These are phyloP conservation scores for Apiotrichum mycotoxinovorans DNA, from an alignment of 1,284 basidiomycete species.

Conservation along the genomic window DNA sequence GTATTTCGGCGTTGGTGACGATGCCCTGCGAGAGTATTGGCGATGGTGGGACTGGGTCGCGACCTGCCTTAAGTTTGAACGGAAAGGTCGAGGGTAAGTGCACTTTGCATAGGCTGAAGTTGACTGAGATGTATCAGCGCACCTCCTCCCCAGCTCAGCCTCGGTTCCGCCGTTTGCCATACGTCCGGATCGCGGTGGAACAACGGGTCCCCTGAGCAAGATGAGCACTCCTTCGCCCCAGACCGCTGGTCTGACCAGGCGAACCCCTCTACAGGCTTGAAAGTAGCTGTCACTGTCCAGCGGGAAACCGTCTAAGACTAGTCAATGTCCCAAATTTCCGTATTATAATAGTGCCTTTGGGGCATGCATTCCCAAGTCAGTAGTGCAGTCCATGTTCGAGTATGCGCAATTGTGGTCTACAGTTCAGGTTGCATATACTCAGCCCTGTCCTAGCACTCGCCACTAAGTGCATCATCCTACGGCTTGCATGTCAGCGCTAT, in stretches of 20 bases:
- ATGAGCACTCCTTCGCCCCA: background rate
- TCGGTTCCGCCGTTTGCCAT: background rate
- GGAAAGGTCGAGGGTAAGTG: background rate
- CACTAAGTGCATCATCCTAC: background rate
- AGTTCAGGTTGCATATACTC: too few species aligned
- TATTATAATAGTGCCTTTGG: background rate
- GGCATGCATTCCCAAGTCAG: too few species aligned
- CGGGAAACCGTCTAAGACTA: background rate
- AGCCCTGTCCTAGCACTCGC: too few species aligned
- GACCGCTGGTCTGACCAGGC: too few species aligned
- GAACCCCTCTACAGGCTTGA: too few species aligned
- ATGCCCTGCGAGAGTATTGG: conserved; percentile 40
- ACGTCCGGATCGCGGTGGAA: background rate
- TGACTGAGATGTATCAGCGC: background rate
- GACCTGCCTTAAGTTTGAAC: background rate
- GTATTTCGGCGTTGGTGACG: conserved; percentile 49
- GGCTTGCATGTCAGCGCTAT: background rate
- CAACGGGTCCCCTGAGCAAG: background rate
- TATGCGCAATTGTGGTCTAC: too few species aligned
- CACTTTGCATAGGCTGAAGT: background rate
- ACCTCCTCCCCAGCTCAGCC: background rate
- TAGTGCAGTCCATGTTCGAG: too few species aligned
- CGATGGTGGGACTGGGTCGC: conserved; percentile 4
- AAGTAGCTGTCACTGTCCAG: conserved; percentile 14
- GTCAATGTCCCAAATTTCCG: too few species aligned